Conservation (phyloP, 1,284 basidiomycete species). For the Tranzscheliella williamsii region DNA sequence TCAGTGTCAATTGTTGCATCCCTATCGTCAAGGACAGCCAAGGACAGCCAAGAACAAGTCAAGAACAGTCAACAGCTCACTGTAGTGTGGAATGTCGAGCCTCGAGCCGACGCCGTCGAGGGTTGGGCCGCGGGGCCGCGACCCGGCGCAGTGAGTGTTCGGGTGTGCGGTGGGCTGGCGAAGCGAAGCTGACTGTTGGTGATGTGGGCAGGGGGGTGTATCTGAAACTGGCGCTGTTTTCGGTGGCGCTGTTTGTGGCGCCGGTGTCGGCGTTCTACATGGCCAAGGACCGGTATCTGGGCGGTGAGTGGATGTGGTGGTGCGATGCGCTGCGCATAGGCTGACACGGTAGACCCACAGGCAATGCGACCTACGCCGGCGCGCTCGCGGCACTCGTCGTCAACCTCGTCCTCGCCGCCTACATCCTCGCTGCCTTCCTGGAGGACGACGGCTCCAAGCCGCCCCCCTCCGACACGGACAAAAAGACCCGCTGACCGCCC, state of each 20-base stretch:
- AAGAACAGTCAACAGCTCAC: too few relatives aligned
- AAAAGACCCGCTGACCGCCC: too few relatives aligned
- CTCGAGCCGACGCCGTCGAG: slow-evolving; percentile 38
- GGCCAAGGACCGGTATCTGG: slow-evolving; percentile 47
- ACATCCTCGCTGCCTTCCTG: slow-evolving; percentile 54
- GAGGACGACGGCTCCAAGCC: slow-evolving; percentile 50
- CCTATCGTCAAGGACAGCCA: too few relatives aligned
- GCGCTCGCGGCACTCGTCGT: slow-evolving; percentile 57
- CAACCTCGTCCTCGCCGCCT: slow-evolving; percentile 55
- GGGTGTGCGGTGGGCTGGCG: too few relatives aligned
- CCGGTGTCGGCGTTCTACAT: slow-evolving; percentile 53
- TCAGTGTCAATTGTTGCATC: too few relatives aligned
- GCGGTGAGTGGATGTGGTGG: slow-evolving; percentile 17
- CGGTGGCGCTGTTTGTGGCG: slow-evolving; percentile 49
- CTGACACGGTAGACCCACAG: slow-evolving; percentile 12
- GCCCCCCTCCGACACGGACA: too few relatives aligned
- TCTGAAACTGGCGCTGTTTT: slow-evolving; percentile 56
- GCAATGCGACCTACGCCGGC: slow-evolving; percentile 56
- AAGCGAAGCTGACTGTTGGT: too few relatives aligned
- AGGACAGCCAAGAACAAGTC: too few relatives aligned
- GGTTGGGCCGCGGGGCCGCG: slow-evolving; percentile 37
- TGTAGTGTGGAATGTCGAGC: slow-evolving; percentile 14
- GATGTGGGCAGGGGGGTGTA: slow-evolving; percentile 38
- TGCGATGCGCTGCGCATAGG: not conserved
- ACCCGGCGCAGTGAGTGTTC: slow-evolving; percentile 28